Conservation (phyloP, 139 green algal species). For the Coccomyxa sp. region DNA sequence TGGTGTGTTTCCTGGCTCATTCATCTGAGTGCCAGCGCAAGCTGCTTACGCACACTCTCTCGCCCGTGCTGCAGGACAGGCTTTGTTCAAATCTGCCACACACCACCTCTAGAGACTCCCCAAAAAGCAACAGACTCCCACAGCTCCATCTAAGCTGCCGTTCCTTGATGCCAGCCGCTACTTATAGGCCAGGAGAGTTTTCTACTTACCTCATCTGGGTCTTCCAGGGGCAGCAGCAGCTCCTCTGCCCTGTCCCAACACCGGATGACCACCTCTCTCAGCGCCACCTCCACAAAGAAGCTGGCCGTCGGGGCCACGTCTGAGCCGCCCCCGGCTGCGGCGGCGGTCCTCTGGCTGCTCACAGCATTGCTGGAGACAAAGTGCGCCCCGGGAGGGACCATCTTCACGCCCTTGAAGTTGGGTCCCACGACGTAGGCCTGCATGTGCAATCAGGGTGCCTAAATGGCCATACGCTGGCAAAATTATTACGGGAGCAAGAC, state of each 20-base stretch:
- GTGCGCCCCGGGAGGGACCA: conserved; percentile 82
- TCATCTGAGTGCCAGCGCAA: background rate
- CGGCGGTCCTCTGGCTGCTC: background rate
- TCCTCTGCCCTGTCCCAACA: conserved; percentile 53
- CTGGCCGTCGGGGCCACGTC: conserved; percentile 42
- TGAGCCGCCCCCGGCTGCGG: background rate
- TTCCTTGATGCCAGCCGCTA: too few relatives aligned
- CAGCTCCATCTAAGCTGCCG: too few relatives aligned
- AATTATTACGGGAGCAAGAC: background rate
- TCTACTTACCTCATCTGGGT: conserved; percentile 55
- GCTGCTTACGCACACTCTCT: background rate
- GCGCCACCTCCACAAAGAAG: conserved; percentile 40
- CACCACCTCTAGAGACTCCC: background rate
- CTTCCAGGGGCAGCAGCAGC: conserved; percentile 44
- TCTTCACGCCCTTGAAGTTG: conserved; percentile 86
- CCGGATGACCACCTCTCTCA: conserved; percentile 46
- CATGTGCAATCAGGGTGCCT: background rate
- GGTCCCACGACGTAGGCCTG: conserved; percentile 74
- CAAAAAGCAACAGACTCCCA: background rate
- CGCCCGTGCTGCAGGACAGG: background rate
- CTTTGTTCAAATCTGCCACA: background rate
- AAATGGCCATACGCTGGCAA: background rate
- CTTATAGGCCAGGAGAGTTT: too few relatives aligned
- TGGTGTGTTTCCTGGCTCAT: too few relatives aligned
- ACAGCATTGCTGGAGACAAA: conserved; percentile 67